A percentile compares a stretch with the other conserved stretches of the same genome.
phyloP scores from a whole-genome alignment of 2,329 filamentous ascomycete genomes.

The Bipolaris cookei region DNA sequence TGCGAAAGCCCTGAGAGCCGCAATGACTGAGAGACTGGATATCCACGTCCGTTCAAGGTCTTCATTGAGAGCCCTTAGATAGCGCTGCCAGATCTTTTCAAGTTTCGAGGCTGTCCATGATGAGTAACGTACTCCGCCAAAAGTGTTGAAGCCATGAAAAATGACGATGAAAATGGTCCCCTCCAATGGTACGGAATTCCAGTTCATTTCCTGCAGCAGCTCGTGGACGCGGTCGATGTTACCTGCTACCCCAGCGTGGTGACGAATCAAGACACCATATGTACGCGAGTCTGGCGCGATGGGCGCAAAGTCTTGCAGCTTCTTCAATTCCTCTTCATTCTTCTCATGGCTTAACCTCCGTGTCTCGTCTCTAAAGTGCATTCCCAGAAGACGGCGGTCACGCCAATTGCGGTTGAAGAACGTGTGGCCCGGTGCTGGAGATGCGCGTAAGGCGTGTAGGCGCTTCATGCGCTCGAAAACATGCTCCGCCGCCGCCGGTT shows the following conservation, averaged over 20 bases:
- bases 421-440: constrained; percentile 32
- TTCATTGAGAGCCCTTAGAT: constrained; percentile 27
- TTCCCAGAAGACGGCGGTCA: constrained; percentile 52
- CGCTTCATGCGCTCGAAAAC: constrained; percentile 86
- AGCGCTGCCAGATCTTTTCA: constrained; percentile 50
- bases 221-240: constrained; percentile 73
- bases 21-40: constrained; percentile 33
- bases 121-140: constrained; percentile 70
- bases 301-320: constrained; percentile 69
- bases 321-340: constrained; percentile 62
- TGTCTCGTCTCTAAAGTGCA: constrained; percentile 55
- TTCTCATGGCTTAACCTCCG: constrained; percentile 48
- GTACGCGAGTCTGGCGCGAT: constrained; percentile 78
- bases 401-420: constrained; percentile 51
- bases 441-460: constrained; percentile 54
- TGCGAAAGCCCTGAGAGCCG: constrained; percentile 63
- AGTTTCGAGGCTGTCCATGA: constrained; percentile 77
- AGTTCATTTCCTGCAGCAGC: constrained; percentile 81
- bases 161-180: constrained; percentile 79
- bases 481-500: constrained; percentile 76
- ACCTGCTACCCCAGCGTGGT: constrained; percentile 73
- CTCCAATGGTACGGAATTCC: constrained; percentile 69
- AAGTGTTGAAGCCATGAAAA: constrained; percentile 78
- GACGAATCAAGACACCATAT: constrained; percentile 77
- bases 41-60: constrained; percentile 38